Evolutionary conservation across 2,329 filamentous ascomycete genomes (phyloP).

Genomic region (Bipolaris victoriae): DNA sequence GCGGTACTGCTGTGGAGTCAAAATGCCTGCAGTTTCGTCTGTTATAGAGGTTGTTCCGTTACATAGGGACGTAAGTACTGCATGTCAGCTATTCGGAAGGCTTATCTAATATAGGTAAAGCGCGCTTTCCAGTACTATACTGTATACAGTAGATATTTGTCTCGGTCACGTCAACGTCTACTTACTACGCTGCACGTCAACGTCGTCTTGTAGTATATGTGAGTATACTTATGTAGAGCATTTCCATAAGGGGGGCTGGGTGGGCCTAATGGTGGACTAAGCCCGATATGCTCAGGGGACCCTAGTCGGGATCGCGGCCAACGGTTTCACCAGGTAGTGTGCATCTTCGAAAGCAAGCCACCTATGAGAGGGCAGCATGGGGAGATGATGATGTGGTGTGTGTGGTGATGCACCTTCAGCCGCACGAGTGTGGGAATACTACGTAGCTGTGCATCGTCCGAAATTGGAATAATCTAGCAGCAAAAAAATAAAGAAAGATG

Average conservation of each 20-base stretch:
- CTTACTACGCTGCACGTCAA: too few relatives aligned
- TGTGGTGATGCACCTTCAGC: neutral
- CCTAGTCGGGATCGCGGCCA: conserved; percentile 1
- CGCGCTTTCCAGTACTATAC: too few relatives aligned
- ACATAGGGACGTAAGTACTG: too few relatives aligned
- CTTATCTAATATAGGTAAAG: too few relatives aligned
- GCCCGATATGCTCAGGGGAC: conserved; percentile 5
- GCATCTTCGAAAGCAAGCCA: neutral
- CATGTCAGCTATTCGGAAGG: too few relatives aligned
- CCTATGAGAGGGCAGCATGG: neutral
- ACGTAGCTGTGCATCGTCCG: neutral
- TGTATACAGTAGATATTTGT: too few relatives aligned
- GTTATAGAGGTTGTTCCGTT: too few relatives aligned
- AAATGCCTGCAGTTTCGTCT: too few relatives aligned
- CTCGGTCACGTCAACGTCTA: too few relatives aligned
- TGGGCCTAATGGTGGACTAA: neutral
- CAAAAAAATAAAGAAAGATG: neutral
- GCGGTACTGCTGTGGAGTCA: too few relatives aligned
- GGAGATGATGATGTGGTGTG: conserved; percentile 1
- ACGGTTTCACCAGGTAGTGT: conserved; percentile 9
- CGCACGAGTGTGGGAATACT: neutral
- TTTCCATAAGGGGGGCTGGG: neutral
- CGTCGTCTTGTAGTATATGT: neutral
- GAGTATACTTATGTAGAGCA: neutral
- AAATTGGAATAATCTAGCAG: neutral